Evolutionary conservation across 2,329 filamentous ascomycete species (phyloP).

Genomic region (Cladosporium colombiae): DNA sequence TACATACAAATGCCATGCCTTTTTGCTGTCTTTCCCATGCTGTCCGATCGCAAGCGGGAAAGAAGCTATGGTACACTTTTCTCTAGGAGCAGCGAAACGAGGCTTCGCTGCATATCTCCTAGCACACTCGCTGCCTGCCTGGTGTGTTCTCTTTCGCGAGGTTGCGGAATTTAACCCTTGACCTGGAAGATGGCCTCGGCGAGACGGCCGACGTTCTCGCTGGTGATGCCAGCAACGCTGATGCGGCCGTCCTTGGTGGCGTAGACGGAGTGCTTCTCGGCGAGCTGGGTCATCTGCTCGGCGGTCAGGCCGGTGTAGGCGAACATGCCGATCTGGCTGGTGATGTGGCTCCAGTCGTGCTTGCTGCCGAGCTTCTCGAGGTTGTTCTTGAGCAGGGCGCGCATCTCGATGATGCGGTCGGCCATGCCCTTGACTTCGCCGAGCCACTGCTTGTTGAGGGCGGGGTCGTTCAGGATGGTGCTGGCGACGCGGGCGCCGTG

Average conservation of each 20-base stretch:
- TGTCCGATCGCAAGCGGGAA: neutral
- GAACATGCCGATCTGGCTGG: constrained; percentile 98
- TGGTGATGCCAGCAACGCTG: constrained; percentile 81
- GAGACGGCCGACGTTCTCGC: constrained; percentile 74
- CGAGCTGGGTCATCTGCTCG: constrained; percentile 87
- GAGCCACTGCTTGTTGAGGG: constrained; percentile 91
- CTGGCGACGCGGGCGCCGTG: constrained; percentile 94
- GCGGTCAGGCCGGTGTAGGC: constrained; percentile 92
- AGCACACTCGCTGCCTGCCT: neutral
- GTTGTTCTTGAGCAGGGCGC: constrained; percentile 88
- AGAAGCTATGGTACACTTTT: constrained; percentile 14
- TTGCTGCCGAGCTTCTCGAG: constrained; percentile 92
- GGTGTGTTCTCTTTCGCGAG: neutral
- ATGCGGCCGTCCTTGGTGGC: constrained; percentile 91
- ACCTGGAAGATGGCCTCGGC: constrained; percentile 84
- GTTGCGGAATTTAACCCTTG: constrained; percentile 55
- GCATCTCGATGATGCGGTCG: constrained; percentile 98
- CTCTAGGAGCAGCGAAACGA: neutral
- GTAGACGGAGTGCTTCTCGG: constrained; percentile 96
- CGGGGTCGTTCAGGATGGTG: constrained; percentile 83
- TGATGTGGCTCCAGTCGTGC: constrained; percentile 99
- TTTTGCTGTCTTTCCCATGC: neutral
- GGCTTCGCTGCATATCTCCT: neutral
- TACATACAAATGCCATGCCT: constrained; percentile 11
- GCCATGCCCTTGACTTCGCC: constrained; percentile 98